Conservation (phyloP, 805 yeast species). For the Torulaspora microellipsoides region DNA sequence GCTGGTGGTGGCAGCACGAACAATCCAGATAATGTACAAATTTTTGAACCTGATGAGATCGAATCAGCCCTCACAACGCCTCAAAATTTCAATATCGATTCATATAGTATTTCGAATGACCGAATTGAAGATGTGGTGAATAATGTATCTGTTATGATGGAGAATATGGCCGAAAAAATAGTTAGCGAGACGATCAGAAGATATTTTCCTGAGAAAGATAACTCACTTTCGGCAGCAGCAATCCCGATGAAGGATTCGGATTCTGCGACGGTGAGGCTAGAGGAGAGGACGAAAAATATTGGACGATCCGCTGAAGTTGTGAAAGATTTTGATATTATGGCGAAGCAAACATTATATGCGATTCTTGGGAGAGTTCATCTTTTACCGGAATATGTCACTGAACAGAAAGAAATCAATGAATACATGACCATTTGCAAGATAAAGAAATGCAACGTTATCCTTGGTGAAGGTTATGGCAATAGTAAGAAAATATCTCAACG, state of each 20-base stretch:
- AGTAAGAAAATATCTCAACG: conserved; percentile 21
- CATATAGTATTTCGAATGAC: too few relatives aligned
- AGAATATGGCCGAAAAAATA: too few relatives aligned
- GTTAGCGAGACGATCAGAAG: too few relatives aligned
- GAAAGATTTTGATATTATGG: too few relatives aligned
- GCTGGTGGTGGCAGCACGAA: neutral
- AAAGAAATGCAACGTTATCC: conserved; percentile 10
- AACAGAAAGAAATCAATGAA: conserved; percentile 1
- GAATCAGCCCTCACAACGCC: neutral
- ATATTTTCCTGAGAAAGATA: too few relatives aligned
- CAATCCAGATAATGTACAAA: neutral
- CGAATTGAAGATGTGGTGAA: too few relatives aligned
- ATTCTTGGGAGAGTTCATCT: conserved; percentile 12
- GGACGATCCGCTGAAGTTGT: too few relatives aligned
- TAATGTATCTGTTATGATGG: too few relatives aligned
- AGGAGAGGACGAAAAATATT: neutral
- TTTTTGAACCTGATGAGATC: neutral
- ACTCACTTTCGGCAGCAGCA: neutral
- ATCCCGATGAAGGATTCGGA: neutral
- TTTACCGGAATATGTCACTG: conserved; percentile 10
- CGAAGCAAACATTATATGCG: conserved; percentile 9
- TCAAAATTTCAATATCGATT: too few relatives aligned
- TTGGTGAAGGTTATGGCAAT: conserved; percentile 21
- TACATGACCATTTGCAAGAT: conserved; percentile 15
- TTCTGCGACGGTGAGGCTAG: neutral